Percentiles rank a stretch among this genome's conserved stretches.
These are phyloP conservation scores for Laguncularia racemosa DNA, from an alignment of 345 rosid genomes.

Conservation along the genomic window DNA sequence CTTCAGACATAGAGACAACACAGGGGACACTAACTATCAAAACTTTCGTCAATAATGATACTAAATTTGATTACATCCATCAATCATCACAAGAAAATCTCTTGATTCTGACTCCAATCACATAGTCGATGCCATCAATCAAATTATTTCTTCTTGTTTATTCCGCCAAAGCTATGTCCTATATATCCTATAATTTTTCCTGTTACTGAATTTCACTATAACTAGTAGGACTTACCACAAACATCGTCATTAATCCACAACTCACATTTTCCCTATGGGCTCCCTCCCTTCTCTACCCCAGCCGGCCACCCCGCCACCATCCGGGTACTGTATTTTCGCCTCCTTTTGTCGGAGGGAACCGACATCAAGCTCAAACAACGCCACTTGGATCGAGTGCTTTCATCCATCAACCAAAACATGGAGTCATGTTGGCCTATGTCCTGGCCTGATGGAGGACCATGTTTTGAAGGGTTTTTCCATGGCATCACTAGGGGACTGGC, in stretches of 20 bases:
- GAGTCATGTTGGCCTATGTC: slow-evolving; percentile 29
- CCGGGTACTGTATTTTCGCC: slow-evolving; percentile 15
- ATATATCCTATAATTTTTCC: too few species aligned
- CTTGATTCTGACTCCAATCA: too few species aligned
- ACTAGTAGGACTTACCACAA: too few species aligned
- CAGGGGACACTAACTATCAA: neutral
- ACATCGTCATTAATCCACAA: neutral
- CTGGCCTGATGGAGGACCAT: slow-evolving; percentile 19
- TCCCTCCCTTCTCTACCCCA: slow-evolving; percentile 12
- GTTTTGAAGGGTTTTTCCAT: slow-evolving; percentile 40
- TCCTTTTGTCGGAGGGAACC: slow-evolving; percentile 28
- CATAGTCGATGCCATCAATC: too few species aligned
- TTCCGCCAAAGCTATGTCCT: too few species aligned
- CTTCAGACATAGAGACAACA: neutral
- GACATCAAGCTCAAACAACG: neutral
- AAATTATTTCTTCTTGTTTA: too few species aligned
- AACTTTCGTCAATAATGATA: neutral
- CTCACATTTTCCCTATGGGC: slow-evolving; percentile 21
- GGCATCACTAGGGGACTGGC: slow-evolving; percentile 24
- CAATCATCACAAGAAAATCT: too few species aligned
- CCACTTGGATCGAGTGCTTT: slow-evolving; percentile 41
- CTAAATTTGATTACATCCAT: neutral
- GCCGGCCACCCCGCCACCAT: slow-evolving; percentile 5
- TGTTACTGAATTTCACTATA: too few species aligned
- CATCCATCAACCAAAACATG: slow-evolving; percentile 29